These are phyloP conservation scores for Petunia axillaris DNA, from an alignment of 257 asterid genomes.

Conservation along the genomic window DNA sequence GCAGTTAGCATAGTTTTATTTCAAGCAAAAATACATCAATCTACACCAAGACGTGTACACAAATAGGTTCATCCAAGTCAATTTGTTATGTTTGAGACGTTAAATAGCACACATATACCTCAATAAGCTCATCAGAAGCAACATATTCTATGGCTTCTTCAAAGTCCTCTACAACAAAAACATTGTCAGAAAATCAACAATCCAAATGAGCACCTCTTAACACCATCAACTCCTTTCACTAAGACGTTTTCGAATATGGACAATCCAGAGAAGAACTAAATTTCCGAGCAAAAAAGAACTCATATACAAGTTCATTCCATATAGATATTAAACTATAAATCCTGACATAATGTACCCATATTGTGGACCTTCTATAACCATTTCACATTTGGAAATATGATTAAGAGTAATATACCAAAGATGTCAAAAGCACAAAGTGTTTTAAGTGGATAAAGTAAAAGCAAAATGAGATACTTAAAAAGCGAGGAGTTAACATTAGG, in stretches of 20 bases:
- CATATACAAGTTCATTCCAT: not conserved
- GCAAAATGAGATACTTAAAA: slow-evolving; percentile 47
- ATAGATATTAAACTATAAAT: no score
- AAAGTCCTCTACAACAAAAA: slow-evolving; percentile 63
- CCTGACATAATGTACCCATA: not conserved
- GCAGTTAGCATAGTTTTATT: not conserved
- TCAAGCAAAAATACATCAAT: not conserved
- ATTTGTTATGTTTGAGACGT: not conserved
- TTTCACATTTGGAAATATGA: not conserved
- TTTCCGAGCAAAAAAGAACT: not conserved
- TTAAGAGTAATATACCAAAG: not conserved
- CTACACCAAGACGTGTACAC: not conserved
- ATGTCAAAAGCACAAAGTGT: not conserved
- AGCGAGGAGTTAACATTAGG: slow-evolving; percentile 91
- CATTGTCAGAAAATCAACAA: slow-evolving; percentile 10
- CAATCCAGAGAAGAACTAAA: not conserved
- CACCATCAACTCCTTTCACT: not conserved
- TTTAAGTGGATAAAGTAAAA: not conserved
- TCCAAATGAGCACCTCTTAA: not conserved
- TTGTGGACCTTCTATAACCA: not conserved
- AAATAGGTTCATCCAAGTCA: not conserved
- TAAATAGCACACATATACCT: slow-evolving; percentile 48
- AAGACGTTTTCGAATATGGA: not conserved
- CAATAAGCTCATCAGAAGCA: slow-evolving; percentile 95
- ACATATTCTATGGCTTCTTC: slow-evolving; percentile 99